These are phyloP conservation scores for Wickerhamia fluorescens DNA, from an alignment of 805 yeast species.

Conservation along the genomic window DNA sequence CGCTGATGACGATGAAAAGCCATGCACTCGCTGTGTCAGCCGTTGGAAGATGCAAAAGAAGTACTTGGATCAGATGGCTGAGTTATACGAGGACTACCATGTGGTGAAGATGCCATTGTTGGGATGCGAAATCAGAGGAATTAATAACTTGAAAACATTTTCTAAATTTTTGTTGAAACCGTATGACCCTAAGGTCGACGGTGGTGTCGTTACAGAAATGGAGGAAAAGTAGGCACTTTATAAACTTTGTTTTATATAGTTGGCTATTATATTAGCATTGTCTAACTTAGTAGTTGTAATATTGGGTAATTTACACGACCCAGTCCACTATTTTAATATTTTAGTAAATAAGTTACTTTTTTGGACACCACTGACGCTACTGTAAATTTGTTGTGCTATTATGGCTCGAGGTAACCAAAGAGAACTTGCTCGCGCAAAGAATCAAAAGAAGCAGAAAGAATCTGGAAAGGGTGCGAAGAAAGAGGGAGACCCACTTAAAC, in stretches of 20 bases:
- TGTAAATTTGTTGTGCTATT: too few species aligned
- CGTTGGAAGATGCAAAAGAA: constrained; percentile 96
- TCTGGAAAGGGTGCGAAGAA: constrained; percentile 51
- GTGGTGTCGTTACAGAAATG: constrained; percentile 44
- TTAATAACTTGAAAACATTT: constrained; percentile 75
- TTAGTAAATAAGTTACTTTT: background rate
- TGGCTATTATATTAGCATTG: too few species aligned
- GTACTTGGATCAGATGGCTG: constrained; percentile 91
- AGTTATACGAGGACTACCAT: constrained; percentile 94
- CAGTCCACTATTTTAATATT: background rate
- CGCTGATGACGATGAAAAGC: constrained; percentile 68
- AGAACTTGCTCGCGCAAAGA: constrained; percentile 87
- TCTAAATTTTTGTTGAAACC: constrained; percentile 75
- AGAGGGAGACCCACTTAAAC: constrained; percentile 76
- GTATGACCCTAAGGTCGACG: constrained; percentile 61
- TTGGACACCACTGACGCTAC: too few species aligned
- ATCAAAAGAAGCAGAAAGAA: constrained; percentile 70
- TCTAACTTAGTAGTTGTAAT: too few species aligned
- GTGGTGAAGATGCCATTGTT: constrained; percentile 91
- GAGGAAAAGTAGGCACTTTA: constrained; percentile 35
- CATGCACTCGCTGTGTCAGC: constrained; percentile 84
- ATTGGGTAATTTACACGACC: too few species aligned
- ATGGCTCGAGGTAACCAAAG: constrained; percentile 98
- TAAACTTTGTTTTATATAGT: too few species aligned
- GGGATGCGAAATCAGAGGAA: constrained; percentile 92